These are phyloP conservation scores for Phaeosphaeria sp. DNA, from an alignment of 2,329 filamentous ascomycete genomes.

Conservation along the genomic window DNA sequence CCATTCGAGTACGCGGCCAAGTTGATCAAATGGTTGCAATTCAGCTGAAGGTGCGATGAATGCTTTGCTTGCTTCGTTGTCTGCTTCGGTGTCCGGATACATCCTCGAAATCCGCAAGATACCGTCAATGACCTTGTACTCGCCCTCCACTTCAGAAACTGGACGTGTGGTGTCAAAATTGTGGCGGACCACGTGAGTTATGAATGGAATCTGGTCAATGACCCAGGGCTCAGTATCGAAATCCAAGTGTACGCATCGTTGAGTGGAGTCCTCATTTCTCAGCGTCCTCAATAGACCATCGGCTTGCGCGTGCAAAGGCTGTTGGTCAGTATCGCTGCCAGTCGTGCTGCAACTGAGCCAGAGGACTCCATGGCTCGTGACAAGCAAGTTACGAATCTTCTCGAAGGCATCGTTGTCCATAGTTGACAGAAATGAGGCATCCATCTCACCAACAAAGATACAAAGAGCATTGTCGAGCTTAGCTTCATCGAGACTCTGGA, in stretches of 20 bases:
- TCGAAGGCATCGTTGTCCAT: constrained; percentile 1
- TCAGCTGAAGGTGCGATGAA: neutral
- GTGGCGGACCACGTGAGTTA: neutral
- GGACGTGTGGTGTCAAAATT: neutral
- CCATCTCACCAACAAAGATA: constrained; percentile 2
- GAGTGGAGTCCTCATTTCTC: neutral
- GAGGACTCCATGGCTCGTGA: neutral
- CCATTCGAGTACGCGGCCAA: neutral
- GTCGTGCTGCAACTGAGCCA: constrained; percentile 3
- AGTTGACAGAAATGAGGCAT: neutral
- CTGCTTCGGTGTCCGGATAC: neutral
- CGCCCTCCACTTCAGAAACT: neutral
- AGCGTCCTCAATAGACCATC: neutral
- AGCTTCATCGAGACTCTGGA: neutral
- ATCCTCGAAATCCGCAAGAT: neutral
- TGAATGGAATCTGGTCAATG: neutral
- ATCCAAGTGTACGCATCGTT: constrained; percentile 1
- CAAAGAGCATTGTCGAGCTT: neutral
- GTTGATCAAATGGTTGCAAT: neutral
- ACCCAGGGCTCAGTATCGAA: neutral
- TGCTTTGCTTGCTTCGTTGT: neutral
- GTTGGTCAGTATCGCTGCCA: neutral
- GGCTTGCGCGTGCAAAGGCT: neutral
- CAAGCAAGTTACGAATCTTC: neutral
- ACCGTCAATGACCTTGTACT: constrained; percentile 3